Evolutionary conservation across 2,329 filamentous ascomycete genomes (phyloP).

Genomic region (Lachnum nothofagi): DNA sequence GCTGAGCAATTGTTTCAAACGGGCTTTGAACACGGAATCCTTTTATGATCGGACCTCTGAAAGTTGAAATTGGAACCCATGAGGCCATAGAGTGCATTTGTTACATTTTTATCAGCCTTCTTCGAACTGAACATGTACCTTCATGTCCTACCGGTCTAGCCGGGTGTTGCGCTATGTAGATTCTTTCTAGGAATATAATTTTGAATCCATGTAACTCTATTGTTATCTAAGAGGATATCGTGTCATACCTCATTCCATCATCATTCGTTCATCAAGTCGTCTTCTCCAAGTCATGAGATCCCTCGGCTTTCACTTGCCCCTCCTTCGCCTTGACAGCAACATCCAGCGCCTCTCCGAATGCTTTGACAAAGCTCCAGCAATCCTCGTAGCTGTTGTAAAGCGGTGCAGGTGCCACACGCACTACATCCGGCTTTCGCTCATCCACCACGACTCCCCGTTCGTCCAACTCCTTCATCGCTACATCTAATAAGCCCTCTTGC

Average conservation of each 20-base stretch:
- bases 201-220: too few species aligned
- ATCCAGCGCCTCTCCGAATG: slow-evolving; percentile 36
- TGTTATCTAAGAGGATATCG: too few species aligned
- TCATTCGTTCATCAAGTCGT: slow-evolving; percentile 1
- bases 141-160: too few species aligned
- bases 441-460: slow-evolving; percentile 63
- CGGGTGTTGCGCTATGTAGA: too few species aligned
- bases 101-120: too few species aligned
- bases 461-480: slow-evolving; percentile 57
- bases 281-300: slow-evolving; percentile 4
- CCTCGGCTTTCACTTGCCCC: not conserved
- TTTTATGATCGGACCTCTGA: too few species aligned
- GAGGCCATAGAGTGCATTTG: too few species aligned
- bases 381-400: slow-evolving; percentile 70
- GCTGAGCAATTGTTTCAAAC: too few species aligned
- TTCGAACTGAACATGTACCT: too few species aligned
- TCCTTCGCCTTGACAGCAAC: slow-evolving; percentile 23
- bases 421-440: slow-evolving; percentile 69
- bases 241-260: not conserved
- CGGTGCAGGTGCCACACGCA: slow-evolving; percentile 68
- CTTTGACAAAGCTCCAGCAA: slow-evolving; percentile 52
- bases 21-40: too few species aligned
- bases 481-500: slow-evolving; percentile 54
- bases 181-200: not conserved
- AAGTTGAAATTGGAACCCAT: too few species aligned